Evolutionary conservation across 768 basidiomycete species (phyloP).

Genomic region (Russula griseocarnosa): DNA sequence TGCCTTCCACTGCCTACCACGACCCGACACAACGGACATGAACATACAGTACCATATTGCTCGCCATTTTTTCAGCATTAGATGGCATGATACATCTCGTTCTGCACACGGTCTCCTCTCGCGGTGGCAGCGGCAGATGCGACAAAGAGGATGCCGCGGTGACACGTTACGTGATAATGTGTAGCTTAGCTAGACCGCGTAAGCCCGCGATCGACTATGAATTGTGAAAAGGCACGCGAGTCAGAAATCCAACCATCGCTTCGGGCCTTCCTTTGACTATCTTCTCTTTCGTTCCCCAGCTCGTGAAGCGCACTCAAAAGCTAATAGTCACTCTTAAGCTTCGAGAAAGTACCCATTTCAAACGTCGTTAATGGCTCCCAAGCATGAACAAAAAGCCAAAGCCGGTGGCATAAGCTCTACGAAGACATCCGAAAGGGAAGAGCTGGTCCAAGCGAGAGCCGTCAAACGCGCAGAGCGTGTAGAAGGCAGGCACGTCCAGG

Average conservation of each 20-base stretch:
- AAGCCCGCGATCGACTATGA: background rate
- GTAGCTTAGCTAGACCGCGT: background rate
- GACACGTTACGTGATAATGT: background rate
- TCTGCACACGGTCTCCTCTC: background rate
- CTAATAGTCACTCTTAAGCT: background rate
- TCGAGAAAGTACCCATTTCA: background rate
- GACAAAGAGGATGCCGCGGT: background rate
- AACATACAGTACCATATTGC: background rate
- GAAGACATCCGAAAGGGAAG: background rate
- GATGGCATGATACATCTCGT: background rate
- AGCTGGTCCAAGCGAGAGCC: background rate
- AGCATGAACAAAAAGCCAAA: background rate
- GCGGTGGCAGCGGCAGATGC: background rate
- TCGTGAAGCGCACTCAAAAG: background rate
- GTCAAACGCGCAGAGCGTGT: constrained; percentile 4
- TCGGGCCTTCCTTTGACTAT: background rate
- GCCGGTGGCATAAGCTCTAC: background rate
- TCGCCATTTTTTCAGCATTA: too few relatives aligned
- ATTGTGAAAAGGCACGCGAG: background rate
- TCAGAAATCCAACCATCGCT: background rate
- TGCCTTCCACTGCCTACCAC: background rate
- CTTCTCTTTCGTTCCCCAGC: background rate
- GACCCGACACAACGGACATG: too few relatives aligned
- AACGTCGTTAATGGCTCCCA: background rate
- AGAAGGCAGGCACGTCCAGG: background rate